Evolutionary conservation across 2,329 filamentous ascomycete genomes (phyloP), one percentile per base, ranked within the genome.

Genomic region (Colletotrichum sp.): DNA sequence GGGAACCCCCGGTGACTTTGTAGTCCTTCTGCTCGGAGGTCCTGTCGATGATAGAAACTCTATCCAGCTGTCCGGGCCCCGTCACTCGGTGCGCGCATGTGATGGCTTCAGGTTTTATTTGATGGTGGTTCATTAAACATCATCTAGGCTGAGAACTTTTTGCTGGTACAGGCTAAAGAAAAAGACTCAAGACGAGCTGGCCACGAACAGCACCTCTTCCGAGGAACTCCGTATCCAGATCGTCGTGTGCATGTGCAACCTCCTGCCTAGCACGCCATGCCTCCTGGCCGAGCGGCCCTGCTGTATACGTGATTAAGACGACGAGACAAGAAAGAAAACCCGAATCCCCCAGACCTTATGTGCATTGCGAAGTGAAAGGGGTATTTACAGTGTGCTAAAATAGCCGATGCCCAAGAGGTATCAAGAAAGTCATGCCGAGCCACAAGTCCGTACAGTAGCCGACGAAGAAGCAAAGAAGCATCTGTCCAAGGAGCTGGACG

Each of bases 371-470:
- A 75, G 64, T 48, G 70, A 74, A 75, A 43, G 32, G 64, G 70
- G 70, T 75, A 75, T 75, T 68, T 73, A 75, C 74, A 75, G 21
- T 58, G 43, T 73, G 73, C 70, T 73, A 34, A 69, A 58, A 63
- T 64, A 71, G 58, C 34, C 71, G 58, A 67, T 58, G 43, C 70
- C 74, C 58, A 73, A 72, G 21, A 75, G 74, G 74, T 75, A 75
- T 75, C 74, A 63, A 75, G 74, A 75, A 71, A 58, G 32, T 73
- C 70, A 34, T 55, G 48, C 43, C 65, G 32, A 64, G 67, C 58
- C 64, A 73, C 74, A 38, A 48, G 30, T 65, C 34, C 70, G 43
- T 73, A 60, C 24, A 69, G 55, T 75, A 38, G 74, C 34, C 21
- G 65, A 61, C 38, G 18, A 38, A 36, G 43, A 60, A 67, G 60